Evolutionary conservation across 345 rosid genomes (phyloP).

Genomic region (Eutrema japonicum): DNA sequence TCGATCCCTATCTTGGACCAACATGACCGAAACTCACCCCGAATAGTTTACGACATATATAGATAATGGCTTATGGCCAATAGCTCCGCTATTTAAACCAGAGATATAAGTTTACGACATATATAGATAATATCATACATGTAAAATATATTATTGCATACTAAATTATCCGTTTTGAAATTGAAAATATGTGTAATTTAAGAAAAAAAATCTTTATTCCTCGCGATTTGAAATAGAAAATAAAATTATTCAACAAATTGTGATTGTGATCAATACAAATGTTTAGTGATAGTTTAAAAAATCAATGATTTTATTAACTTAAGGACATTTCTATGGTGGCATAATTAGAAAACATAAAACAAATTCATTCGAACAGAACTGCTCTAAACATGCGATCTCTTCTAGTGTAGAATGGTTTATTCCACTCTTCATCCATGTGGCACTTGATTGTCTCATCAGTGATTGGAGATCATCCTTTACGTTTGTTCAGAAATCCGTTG

Average conservation of each 20-base stretch:
- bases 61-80: too few relatives aligned
- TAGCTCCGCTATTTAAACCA: too few relatives aligned
- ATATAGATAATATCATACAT: too few relatives aligned
- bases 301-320: background rate
- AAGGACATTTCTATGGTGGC: background rate
- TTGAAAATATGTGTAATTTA: too few relatives aligned
- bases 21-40: too few relatives aligned
- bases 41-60: too few relatives aligned
- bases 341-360: background rate
- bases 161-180: too few relatives aligned
- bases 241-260: background rate
- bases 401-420: background rate
- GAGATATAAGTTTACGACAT: too few relatives aligned
- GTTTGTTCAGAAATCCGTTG: background rate
- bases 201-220: background rate
- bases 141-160: too few relatives aligned
- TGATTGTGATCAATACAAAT: background rate
- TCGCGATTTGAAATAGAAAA: background rate
- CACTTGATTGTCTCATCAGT: conserved; percentile 10
- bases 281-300: background rate
- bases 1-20: too few relatives aligned
- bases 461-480: conserved; percentile 8
- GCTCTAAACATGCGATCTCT: background rate
- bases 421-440: conserved; percentile 12
- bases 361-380: background rate